Conservation (phyloP, 2,329 filamentous ascomycete species). For the Acarospora socialis region DNA sequence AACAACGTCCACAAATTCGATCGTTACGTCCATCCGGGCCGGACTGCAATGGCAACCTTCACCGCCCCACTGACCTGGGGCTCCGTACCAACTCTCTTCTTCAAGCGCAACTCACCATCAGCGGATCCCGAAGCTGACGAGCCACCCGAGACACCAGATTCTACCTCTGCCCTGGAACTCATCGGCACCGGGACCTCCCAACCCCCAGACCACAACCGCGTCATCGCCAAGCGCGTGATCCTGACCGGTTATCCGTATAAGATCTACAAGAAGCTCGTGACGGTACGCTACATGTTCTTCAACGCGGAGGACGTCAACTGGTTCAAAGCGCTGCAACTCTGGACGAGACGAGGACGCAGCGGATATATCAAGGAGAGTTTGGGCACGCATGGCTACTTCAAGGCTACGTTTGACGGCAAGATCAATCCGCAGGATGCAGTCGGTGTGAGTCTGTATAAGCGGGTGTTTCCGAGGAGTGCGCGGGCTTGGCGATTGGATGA, state of each 20-base stretch:
- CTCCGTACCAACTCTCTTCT: constrained; percentile 77
- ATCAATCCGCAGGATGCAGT: constrained; percentile 94
- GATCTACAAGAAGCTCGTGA: constrained; percentile 96
- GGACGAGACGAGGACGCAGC: constrained; percentile 77
- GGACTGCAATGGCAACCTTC: constrained; percentile 78
- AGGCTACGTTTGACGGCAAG: constrained; percentile 90
- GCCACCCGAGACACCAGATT: constrained; percentile 27
- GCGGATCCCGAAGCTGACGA: constrained; percentile 25
- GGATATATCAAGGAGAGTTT: constrained; percentile 90
- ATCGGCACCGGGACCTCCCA: constrained; percentile 79
- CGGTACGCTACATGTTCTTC: constrained; percentile 99
- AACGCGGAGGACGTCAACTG: constrained; percentile 86
- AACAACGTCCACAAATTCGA: constrained; percentile 98
- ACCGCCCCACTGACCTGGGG: constrained; percentile 89
- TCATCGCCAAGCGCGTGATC: constrained; percentile 87
- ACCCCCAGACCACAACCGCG: constrained; percentile 56
- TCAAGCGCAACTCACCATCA: constrained; percentile 39
- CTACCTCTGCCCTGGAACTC: constrained; percentile 47
- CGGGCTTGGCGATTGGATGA: constrained; percentile 50
- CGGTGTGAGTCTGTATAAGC: constrained; percentile 77
- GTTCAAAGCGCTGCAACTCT: constrained; percentile 93
- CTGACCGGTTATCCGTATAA: constrained; percentile 95
- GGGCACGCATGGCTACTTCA: constrained; percentile 99
- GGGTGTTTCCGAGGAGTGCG: constrained; percentile 65
- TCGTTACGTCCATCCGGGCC: constrained; percentile 79